These are phyloP conservation scores for Peltaster fructicola DNA, from an alignment of 2,329 filamentous ascomycete species.

Conservation along the genomic window DNA sequence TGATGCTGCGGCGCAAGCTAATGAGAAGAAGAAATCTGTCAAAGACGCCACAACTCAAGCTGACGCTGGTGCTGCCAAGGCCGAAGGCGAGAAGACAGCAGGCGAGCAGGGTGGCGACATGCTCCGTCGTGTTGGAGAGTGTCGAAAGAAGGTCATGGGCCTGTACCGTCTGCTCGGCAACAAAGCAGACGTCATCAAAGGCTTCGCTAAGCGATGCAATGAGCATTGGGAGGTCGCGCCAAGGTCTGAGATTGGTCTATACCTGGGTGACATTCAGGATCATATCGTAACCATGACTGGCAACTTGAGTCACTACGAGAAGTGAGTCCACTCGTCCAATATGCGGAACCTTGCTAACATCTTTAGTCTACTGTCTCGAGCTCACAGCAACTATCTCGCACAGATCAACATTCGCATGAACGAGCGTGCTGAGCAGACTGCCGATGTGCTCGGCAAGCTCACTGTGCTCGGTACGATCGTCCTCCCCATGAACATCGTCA, in stretches of 20 bases:
- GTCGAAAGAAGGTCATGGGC: constrained; percentile 93
- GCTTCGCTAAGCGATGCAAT: constrained; percentile 94
- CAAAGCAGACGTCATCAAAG: constrained; percentile 98
- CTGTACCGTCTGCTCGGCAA: constrained; percentile 84
- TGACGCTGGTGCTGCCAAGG: constrained; percentile 13
- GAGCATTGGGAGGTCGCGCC: constrained; percentile 96
- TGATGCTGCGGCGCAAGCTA: constrained; percentile 7
- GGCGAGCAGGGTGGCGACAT: constrained; percentile 50
- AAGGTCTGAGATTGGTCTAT: constrained; percentile 88
- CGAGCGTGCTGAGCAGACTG: constrained; percentile 87
- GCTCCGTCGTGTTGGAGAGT: constrained; percentile 81
- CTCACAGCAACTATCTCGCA: constrained; percentile 93
- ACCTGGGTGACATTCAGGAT: constrained; percentile 95
- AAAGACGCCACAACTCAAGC: constrained; percentile 10
- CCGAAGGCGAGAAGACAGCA: constrained; percentile 21
- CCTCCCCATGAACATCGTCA: constrained; percentile 97
- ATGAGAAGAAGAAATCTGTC: constrained; percentile 15
- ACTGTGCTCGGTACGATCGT: constrained; percentile 95
- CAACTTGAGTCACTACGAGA: constrained; percentile 90
- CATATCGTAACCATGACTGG: constrained; percentile 98
- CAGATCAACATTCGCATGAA: constrained; percentile 99
- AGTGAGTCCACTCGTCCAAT: constrained; percentile 36
- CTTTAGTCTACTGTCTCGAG: constrained; percentile 70
- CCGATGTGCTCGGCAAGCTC: constrained; percentile 83
- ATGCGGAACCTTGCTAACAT: neutral